Evolutionary conservation across 805 yeast species (phyloP).

Genomic region (Saccharomyces mikatae): DNA sequence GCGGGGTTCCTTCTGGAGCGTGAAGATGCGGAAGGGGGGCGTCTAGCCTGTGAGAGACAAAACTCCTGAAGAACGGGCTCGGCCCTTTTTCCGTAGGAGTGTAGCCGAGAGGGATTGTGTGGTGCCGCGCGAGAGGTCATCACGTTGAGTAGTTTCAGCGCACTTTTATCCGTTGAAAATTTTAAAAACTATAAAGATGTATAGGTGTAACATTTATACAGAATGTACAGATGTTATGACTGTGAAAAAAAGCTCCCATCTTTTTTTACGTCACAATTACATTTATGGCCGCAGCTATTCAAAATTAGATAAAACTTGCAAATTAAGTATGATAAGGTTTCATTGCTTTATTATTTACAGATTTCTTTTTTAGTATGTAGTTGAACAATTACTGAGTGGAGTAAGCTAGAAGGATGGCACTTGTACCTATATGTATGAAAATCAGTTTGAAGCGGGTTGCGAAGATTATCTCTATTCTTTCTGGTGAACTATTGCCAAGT

Average conservation of each 20-base stretch:
- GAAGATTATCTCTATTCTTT: conserved; percentile 99
- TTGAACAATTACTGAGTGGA: not conserved
- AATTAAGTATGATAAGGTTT: not conserved
- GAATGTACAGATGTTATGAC: not conserved
- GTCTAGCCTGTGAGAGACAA: not conserved
- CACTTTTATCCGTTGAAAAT: not conserved
- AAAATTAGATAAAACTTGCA: not conserved
- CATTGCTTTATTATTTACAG: not conserved
- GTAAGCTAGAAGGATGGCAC: not conserved
- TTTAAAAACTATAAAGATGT: not conserved
- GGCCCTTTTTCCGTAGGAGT: too few species aligned
- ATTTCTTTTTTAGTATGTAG: not conserved
- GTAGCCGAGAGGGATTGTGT: not conserved
- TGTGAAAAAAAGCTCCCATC: too few species aligned
- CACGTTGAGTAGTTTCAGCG: too few species aligned
- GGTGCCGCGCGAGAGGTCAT: too few species aligned
- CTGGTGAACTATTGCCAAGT: conserved; percentile 46
- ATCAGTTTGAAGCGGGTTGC: conserved; percentile 52
- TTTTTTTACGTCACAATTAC: too few species aligned
- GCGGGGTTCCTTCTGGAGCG: not conserved
- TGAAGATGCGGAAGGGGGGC: not conserved
- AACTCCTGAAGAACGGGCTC: not conserved
- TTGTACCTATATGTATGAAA: not conserved
- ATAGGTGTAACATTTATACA: not conserved
- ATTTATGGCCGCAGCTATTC: too few species aligned